Evolutionary conservation across 306 rosid species (phyloP).

Genomic region (Biancaea sappan): DNA sequence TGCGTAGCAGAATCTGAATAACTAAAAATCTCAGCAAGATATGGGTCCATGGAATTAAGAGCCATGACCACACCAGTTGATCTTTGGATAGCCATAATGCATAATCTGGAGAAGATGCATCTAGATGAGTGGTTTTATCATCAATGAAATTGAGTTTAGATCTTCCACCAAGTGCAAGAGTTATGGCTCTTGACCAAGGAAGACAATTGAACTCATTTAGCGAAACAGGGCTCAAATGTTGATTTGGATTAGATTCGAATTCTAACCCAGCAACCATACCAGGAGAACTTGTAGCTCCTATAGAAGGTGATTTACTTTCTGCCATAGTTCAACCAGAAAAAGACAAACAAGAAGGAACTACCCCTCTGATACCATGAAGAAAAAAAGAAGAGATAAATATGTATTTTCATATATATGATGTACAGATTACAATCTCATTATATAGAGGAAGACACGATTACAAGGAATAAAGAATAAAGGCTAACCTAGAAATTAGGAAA

Average conservation of each 20-base stretch:
- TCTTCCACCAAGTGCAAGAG: slow-evolving; percentile 1
- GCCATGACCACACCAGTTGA: slow-evolving; percentile 6
- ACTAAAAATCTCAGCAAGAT: background rate
- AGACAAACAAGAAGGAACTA: background rate
- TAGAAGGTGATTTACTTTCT: background rate
- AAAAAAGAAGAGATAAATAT: no score
- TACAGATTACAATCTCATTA: background rate
- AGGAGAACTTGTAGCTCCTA: background rate
- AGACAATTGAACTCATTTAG: slow-evolving; percentile 13
- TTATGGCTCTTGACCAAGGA: background rate
- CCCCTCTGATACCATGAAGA: background rate
- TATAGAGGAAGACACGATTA: background rate
- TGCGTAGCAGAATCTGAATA: background rate
- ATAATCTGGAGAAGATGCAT: background rate
- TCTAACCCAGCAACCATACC: background rate
- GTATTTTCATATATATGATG: background rate
- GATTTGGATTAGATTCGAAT: background rate
- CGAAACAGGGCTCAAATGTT: background rate
- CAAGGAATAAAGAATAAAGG: no score
- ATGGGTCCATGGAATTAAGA: background rate
- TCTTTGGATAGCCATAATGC: background rate
- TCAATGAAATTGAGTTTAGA: background rate
- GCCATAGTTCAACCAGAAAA: background rate
- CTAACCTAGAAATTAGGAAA: no score
- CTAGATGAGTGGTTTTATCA: background rate